Base-by-base conservation (phyloP, 2,329 filamentous ascomycete species). In the Stemphylium beticola region DNA sequence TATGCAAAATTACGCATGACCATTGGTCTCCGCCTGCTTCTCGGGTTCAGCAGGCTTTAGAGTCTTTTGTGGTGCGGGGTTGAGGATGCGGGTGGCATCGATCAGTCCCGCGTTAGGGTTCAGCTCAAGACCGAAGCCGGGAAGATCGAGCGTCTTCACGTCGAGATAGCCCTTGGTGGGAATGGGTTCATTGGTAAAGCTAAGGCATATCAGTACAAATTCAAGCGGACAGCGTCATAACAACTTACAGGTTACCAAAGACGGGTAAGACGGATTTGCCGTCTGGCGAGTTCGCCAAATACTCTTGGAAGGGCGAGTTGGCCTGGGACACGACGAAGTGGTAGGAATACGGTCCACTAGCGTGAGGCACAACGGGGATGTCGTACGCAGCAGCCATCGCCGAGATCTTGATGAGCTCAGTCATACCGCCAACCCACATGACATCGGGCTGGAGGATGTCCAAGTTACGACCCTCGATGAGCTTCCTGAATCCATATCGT, bases 401-500 rank as follows among this genome's bases (percentile, higher is more conserved):
- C 14, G 92, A 85, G 47, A 97, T 89, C 77, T 92, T 95, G 62
- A 97, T 86, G 53, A 97, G 83, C 77, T 97, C 93, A 0, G 93
- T 97, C 82, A 97, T 76, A 58, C 93, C 93, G 59, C 93, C 93
- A 12, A 96, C 87, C 93, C 93, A 97, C 93, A 97, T 97, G 61
- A 97, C 92, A 71, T 97, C 93, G 12, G 93, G 93, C 78, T 96
- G 93, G 68, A 97, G 87, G 66, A 97, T 96, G 74, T 97, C 93
- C 56, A 97, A 81, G 77, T 96, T 96, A 63, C 92, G 91, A 51
- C 89, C 89, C 77, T 96, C 92, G 60, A 97, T 88, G 38, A 97
- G 85, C 81, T 96, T 96, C 65, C 93, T 90, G 85, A 97, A 97
- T 26, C 93, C 93, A 72, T 93, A 97, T 67, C 92, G 85, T 6